phyloP scores from a whole-genome alignment of 1,284 basidiomycete species.

The Leucoagaricus sp. region DNA sequence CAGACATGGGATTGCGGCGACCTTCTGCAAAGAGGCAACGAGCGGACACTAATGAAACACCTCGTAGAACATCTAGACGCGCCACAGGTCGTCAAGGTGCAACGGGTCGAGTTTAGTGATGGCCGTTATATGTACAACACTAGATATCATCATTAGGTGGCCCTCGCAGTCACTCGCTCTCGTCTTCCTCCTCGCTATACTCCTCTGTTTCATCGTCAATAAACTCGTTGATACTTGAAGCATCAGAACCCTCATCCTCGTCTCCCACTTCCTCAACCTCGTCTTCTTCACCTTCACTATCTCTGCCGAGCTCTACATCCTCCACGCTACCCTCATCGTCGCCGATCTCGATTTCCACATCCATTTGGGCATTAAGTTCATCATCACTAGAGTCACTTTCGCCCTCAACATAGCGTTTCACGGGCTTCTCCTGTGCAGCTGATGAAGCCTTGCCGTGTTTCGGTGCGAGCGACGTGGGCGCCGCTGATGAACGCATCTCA shows the following conservation, averaged over 20 bases:
- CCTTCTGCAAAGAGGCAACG: neutral
- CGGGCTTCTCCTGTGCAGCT: conserved; percentile 31
- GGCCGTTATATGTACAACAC: neutral
- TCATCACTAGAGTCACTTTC: conserved; percentile 74
- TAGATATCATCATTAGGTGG: neutral
- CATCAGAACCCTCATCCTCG: conserved; percentile 42
- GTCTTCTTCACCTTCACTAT: conserved; percentile 51
- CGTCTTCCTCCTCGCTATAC: conserved; percentile 62
- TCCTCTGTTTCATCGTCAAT: conserved; percentile 79
- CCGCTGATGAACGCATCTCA: conserved; percentile 73
- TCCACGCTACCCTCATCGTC: conserved; percentile 72
- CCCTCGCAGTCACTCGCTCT: conserved; percentile 39
- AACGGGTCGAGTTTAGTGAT: neutral
- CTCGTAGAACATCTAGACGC: conserved; percentile 1
- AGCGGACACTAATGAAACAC: neutral
- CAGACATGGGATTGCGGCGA: neutral
- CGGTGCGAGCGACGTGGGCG: conserved; percentile 54
- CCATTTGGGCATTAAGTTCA: conserved; percentile 60
- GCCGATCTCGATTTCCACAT: conserved; percentile 67
- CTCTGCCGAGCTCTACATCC: conserved; percentile 64
- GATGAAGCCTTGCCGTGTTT: conserved; percentile 37
- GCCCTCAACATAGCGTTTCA: conserved; percentile 71
- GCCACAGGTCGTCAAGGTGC: neutral
- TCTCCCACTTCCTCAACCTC: conserved; percentile 51
- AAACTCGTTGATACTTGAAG: conserved; percentile 50